Conservation (phyloP, 148 eudicot genomes). For the Salicornia ramosissima region DNA sequence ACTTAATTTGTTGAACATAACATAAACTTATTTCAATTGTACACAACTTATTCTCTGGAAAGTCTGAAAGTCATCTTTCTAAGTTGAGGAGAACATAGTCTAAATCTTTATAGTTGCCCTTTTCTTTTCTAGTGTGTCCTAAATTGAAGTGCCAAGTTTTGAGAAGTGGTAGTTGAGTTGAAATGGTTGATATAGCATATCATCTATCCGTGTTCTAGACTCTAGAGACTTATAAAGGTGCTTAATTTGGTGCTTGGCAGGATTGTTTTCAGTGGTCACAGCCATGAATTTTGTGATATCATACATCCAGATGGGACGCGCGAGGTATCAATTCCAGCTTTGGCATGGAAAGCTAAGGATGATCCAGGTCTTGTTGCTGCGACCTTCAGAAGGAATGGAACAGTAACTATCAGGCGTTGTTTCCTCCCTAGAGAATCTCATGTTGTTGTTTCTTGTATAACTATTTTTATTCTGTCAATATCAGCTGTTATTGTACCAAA, state of each 20-base stretch:
- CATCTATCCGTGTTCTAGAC: neutral
- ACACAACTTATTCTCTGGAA: too few relatives aligned
- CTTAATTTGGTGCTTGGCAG: constrained; percentile 8
- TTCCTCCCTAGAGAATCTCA: constrained; percentile 18
- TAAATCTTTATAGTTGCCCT: too few relatives aligned
- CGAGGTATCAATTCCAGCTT: constrained; percentile 19
- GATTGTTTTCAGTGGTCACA: constrained; percentile 21
- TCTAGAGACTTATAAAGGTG: constrained; percentile 9
- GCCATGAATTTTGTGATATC: constrained; percentile 17
- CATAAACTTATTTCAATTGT: too few relatives aligned
- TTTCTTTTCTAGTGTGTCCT: too few relatives aligned
- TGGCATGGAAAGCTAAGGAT: constrained; percentile 17
- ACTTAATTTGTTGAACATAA: too few relatives aligned
- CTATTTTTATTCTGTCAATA: constrained; percentile 8
- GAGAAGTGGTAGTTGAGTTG: neutral
- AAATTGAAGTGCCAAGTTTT: neutral
- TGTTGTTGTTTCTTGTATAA: constrained; percentile 9
- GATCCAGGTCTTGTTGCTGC: constrained; percentile 23
- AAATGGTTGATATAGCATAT: neutral
- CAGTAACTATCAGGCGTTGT: constrained; percentile 6
- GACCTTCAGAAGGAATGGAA: constrained; percentile 14
- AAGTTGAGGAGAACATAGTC: too few relatives aligned
- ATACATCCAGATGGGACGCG: constrained; percentile 21
- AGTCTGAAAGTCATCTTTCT: too few relatives aligned
- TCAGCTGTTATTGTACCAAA: constrained; percentile 8